Percentiles rank a stretch among this genome's conserved stretches.
Evolutionary conservation across 208 protist genomes (phyloP).

Genomic region (Crithidia acanthocephali): DNA sequence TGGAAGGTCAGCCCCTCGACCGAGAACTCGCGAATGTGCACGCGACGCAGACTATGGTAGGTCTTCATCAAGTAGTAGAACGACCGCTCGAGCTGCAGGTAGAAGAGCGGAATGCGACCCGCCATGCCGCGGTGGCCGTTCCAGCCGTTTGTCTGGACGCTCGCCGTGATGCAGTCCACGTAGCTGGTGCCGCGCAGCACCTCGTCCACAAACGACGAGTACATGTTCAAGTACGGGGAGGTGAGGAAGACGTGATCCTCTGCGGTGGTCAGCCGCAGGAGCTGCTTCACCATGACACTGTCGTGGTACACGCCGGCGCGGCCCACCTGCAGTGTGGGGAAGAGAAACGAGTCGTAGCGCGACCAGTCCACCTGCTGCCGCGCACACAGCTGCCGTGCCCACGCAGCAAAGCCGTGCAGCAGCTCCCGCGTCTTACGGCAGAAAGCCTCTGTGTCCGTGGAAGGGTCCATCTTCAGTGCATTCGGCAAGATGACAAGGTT

Average conservation of each 20-base stretch:
- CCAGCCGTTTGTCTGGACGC: slow-evolving; percentile 81
- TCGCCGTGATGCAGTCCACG: slow-evolving; percentile 76
- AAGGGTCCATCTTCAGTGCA: slow-evolving; percentile 48
- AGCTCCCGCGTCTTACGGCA: slow-evolving; percentile 22
- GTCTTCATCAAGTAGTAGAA: slow-evolving; percentile 77
- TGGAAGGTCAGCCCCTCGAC: slow-evolving; percentile 79
- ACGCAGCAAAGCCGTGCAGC: slow-evolving; percentile 51
- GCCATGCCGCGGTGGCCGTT: slow-evolving; percentile 63
- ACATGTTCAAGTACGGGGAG: slow-evolving; percentile 89
- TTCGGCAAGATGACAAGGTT: slow-evolving; percentile 73
- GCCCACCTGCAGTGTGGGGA: slow-evolving; percentile 83
- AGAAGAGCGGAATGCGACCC: slow-evolving; percentile 80
- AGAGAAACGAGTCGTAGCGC: slow-evolving; percentile 67
- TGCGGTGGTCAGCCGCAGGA: slow-evolving; percentile 43
- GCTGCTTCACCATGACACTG: slow-evolving; percentile 48
- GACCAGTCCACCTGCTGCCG: slow-evolving; percentile 23
- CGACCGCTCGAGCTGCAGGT: slow-evolving; percentile 78
- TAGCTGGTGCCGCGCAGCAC: slow-evolving; percentile 35
- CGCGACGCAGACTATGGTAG: slow-evolving; percentile 54
- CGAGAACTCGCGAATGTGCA: slow-evolving; percentile 70
- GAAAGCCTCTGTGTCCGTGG: slow-evolving; percentile 42
- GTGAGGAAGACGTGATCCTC: slow-evolving; percentile 68
- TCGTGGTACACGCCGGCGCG: slow-evolving; percentile 72
- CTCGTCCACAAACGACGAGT: slow-evolving; percentile 61
- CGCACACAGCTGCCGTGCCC: slow-evolving; percentile 24